Conservation (phyloP, 257 asterid genomes). For the Solanum lycopersicoides region DNA sequence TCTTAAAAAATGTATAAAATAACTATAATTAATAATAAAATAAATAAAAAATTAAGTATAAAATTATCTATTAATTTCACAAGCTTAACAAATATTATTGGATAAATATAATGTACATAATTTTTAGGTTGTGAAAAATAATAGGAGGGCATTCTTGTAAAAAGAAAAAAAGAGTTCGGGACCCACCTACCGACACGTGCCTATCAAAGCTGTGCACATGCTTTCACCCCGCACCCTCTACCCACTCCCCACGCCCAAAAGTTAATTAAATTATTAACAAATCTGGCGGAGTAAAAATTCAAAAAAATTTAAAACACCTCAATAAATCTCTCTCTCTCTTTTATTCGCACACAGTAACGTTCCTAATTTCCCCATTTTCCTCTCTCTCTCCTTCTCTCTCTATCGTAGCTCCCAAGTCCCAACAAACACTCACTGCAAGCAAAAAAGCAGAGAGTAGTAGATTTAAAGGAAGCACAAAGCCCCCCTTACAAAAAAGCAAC, state of each 20-base stretch:
- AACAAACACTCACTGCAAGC: background rate
- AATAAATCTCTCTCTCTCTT: background rate
- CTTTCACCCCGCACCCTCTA: background rate
- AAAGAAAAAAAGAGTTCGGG: background rate
- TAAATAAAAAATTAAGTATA: too few species aligned
- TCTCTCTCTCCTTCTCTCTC: background rate
- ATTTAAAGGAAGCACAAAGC: background rate
- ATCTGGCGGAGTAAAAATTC: slow-evolving; percentile 10
- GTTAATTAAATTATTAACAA: background rate
- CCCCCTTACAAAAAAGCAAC: background rate
- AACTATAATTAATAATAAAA: too few species aligned
- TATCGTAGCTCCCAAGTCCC: slow-evolving; percentile 9
- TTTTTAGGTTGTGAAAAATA: too few species aligned
- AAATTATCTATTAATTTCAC: too few species aligned
- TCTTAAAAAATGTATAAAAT: too few species aligned
- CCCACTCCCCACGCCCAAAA: background rate
- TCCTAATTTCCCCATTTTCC: background rate
- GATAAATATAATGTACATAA: too few species aligned
- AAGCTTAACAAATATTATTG: too few species aligned
- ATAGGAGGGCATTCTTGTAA: background rate
- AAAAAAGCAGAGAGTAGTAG: background rate
- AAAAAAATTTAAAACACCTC: background rate
- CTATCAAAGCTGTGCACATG: slow-evolving; percentile 25
- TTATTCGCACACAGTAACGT: background rate
- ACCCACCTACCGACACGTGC: slow-evolving; percentile 16